Base-by-base conservation (phyloP, 768 basidiomycete species). In the Tricholoma sp. region DNA sequence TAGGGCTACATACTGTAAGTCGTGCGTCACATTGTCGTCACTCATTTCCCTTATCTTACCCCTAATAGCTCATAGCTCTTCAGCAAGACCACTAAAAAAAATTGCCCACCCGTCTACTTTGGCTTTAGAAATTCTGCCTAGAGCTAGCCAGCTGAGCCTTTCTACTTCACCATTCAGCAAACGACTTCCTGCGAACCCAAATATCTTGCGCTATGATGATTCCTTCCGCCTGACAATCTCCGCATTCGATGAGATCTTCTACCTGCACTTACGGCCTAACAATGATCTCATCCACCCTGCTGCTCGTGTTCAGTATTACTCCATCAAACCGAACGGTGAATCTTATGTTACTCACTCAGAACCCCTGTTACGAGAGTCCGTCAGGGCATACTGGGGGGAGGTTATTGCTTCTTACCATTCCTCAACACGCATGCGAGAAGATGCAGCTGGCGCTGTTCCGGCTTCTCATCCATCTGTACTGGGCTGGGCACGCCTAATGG, bases 401-500 rank as follows among this genome's bases (percentile, higher is more conserved):
- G 90, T 93, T 39, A 75, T 94, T 52, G 74, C 80, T 54, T 73
- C 76, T n/a, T 67, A 79, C 47, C 70, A 78, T 54, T 81, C 86
- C 6, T 68, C 69, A 4, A 70, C 70, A 15, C 80, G 86, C 39
- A 73, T 87, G 77, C 78, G 80, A 28, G 83, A 85, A 63, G 88
- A 88, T 66, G 76, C 78, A 18, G 85, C 82, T 5, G 79, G 83
- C 47, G 79, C 80, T 20, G 62, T 78, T 4, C 76, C 73, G 37
- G 69, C 66, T 52, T 65, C 77, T 47, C 76, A 76, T 56, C 69
- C 76, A 9, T 70, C 76, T 29, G 79, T 80, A 41, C 74, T 87
- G 10, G 92, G 92, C 24, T 89, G 86, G 83, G 91, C 89, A 15
- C 83, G 88, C 18, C 83, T 94, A 61, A 81, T 86, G 70, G 79